phyloP scores from a whole-genome alignment of 192 early-diverging fungal genomes.

The Allomyces arbusculus region DNA sequence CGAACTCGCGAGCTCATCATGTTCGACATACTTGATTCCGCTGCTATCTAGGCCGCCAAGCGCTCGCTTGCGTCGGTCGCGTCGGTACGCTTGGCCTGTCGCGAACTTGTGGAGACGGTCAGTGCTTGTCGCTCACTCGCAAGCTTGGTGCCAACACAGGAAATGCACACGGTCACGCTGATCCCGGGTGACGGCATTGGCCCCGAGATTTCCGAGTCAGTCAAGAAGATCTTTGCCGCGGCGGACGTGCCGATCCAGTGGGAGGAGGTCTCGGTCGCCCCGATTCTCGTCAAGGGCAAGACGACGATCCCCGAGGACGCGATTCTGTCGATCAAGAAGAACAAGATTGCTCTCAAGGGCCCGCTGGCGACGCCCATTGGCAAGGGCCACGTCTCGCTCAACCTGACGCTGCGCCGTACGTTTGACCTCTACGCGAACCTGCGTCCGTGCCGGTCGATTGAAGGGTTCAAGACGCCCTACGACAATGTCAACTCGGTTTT shows the following conservation, averaged over 20 bases:
- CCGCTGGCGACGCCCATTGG: constrained; percentile 96
- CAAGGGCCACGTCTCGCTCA: constrained; percentile 96
- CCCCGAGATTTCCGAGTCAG: constrained; percentile 86
- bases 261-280: constrained; percentile 88
- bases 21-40: too few species aligned
- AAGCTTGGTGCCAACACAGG: neutral
- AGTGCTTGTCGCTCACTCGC: neutral
- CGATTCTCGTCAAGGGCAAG: constrained; percentile 74
- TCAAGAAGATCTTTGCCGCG: constrained; percentile 77
- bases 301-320: constrained; percentile 86
- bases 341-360: constrained; percentile 92
- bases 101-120: neutral
- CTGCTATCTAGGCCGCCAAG: neutral
- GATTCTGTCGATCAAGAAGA: constrained; percentile 71
- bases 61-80: neutral
- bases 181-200: constrained; percentile 98
- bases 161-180: constrained; percentile 57
- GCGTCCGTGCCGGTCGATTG: constrained; percentile 91
- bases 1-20: too few species aligned
- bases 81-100: neutral
- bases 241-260: constrained; percentile 88
- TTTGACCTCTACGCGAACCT: constrained; percentile 98
- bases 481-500: constrained; percentile 92
- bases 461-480: constrained; percentile 89
- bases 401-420: constrained; percentile 67